Base-by-base conservation (phyloP, 2,329 filamentous ascomycete genomes). In the Verticillium dahliae region DNA sequence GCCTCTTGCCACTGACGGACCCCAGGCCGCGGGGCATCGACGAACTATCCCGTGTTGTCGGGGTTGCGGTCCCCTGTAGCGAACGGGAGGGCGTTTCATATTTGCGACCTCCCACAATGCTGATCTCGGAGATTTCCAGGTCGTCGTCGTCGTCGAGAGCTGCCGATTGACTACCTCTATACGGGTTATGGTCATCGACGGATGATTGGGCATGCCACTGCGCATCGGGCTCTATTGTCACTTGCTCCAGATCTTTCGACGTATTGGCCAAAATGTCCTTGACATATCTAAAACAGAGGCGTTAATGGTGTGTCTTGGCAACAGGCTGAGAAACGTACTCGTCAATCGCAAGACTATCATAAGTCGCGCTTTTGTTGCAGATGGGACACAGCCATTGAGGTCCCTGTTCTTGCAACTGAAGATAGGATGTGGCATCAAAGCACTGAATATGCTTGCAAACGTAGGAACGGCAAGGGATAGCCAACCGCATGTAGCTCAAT, bases 321-420 rank as follows among this genome's bases (percentile, higher is more conserved):
- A 59, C 14, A 7, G 34, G 13, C 35, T 31, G 34, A 31, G 31
- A 33, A 55, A 77, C 86, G 75, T 80, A 95, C 85, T 95, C 90
- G 68, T 99, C 95, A 35, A 98, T 86, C 11, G 91, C 92, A 31
- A 99, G 78, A 57, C 85, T 87, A 58, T 94, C 90, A 73, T 91
- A 99, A 0, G 88, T 86, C 1, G 92, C 88, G 0, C 85, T 76
- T 70, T 93, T 96, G 74, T 89, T 94, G 78, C 95, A 99, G 27
- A 97, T 89, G 0, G 95, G 95, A 70, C 95, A 99, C n/a, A 87
- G 82, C 95, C 95, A 99, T 18, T 95, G 96, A 0, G 95, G 95
- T 0, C 92, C 94, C 78, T 99, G 95, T 72, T 98, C 92, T 72
- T 98, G 94, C 34, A 99, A 78, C 69, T 97, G 91, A 22, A 99